These are phyloP conservation scores for Solanum pennellii DNA, from an alignment of 257 asterid genomes.

Conservation along the genomic window DNA sequence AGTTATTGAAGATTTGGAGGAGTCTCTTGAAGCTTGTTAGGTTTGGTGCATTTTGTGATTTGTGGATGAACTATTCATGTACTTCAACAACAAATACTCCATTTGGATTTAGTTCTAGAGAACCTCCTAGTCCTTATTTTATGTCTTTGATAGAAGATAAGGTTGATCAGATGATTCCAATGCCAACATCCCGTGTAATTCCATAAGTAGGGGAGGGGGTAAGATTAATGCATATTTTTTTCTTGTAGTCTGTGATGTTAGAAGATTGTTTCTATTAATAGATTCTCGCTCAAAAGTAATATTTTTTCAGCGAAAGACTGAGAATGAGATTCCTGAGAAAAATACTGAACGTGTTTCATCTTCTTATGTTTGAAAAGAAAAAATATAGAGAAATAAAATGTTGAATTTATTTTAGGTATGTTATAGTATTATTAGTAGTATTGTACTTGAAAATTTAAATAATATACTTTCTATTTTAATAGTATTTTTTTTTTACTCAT, in stretches of 20 bases:
- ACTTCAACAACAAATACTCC: neutral
- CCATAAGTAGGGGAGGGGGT: neutral
- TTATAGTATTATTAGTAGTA: no score
- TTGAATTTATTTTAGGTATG: neutral
- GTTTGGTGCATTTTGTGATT: slow-evolving; percentile 42
- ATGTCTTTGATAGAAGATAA: slow-evolving; percentile 4
- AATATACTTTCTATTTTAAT: no score
- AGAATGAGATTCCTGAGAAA: neutral
- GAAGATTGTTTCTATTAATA: neutral
- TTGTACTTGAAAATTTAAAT: no score
- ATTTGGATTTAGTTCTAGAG: slow-evolving; percentile 20
- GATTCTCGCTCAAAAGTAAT: neutral
- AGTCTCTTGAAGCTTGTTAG: slow-evolving; percentile 23
- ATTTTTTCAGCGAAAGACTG: neutral
- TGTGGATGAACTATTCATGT: slow-evolving; percentile 12
- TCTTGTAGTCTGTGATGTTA: neutral
- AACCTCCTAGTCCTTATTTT: slow-evolving; percentile 17
- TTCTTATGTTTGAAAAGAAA: neutral
- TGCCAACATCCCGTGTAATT: neutral
- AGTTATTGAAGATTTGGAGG: neutral
- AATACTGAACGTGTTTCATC: neutral
- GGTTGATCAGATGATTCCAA: neutral
- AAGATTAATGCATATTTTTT: neutral
- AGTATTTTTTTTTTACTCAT: no score
- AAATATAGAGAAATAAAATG: neutral